Conservation (phyloP, 192 early-diverging fungal species). For the Chytriomyces sp. region DNA sequence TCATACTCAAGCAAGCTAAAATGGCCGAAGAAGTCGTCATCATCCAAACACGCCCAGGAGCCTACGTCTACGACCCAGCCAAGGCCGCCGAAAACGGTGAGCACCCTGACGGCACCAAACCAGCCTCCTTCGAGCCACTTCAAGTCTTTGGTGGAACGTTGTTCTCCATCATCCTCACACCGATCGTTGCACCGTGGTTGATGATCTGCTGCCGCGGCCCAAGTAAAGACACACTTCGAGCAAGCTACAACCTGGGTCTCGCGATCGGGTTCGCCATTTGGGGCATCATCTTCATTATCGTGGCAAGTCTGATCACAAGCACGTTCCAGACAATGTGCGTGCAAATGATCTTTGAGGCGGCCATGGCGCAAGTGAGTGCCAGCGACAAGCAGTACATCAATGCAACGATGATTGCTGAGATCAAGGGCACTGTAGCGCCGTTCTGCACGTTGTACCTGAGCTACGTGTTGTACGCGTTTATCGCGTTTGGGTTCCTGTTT, state of each 20-base stretch:
- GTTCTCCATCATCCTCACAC: neutral
- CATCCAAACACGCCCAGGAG: neutral
- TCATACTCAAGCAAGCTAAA: too few relatives aligned
- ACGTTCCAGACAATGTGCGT: neutral
- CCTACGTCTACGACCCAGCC: neutral
- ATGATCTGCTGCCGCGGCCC: neutral
- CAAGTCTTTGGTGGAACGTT: neutral
- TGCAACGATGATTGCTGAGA: neutral
- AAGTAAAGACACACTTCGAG: neutral
- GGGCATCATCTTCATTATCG: neutral
- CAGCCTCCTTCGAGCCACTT: neutral
- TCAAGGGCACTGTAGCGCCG: neutral
- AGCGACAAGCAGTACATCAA: neutral
- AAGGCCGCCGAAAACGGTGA: too few relatives aligned
- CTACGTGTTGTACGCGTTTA: slow-evolving; percentile 1
- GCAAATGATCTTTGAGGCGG: neutral
- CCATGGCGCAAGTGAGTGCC: neutral
- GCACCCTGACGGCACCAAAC: neutral
- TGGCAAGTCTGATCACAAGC: neutral
- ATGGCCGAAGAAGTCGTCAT: neutral
- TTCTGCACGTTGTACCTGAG: neutral
- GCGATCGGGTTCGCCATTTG: neutral
- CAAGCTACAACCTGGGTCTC: neutral
- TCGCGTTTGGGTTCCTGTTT: neutral
- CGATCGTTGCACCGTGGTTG: neutral